Percentiles rank a stretch among this genome's conserved stretches.
phyloP scores from a whole-genome alignment of 768 basidiomycete species.

The Auriculariales sp. region DNA sequence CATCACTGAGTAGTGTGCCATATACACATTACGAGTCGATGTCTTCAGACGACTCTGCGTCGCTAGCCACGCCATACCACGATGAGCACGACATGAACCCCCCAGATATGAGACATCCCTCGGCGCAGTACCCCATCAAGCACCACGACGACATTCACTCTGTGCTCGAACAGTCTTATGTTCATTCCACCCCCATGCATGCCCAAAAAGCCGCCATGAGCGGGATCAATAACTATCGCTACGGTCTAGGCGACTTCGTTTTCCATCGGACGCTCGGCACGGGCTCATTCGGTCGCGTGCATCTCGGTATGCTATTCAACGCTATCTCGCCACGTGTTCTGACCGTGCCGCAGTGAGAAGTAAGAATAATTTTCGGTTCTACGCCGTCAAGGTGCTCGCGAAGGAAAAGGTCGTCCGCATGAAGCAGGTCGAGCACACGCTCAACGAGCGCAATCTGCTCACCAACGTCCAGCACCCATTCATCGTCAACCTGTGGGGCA shows the following conservation, averaged over 20 bases:
- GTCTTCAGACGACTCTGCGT: neutral
- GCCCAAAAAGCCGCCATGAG: neutral
- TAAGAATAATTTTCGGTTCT: slow-evolving; percentile 89
- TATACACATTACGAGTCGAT: neutral
- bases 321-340: neutral
- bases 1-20: too few species aligned
- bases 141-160: neutral
- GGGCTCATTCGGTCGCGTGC: slow-evolving; percentile 95
- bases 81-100: neutral
- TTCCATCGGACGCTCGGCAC: slow-evolving; percentile 80
- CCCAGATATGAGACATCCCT: neutral
- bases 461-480: slow-evolving; percentile 79
- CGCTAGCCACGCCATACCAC: neutral
- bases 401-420: slow-evolving; percentile 85
- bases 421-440: slow-evolving; percentile 96
- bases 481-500: slow-evolving; percentile 93
- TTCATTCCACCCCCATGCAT: too few species aligned
- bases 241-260: slow-evolving; percentile 62
- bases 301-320: slow-evolving; percentile 41
- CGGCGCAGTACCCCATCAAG: neutral
- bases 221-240: slow-evolving; percentile 16
- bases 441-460: slow-evolving; percentile 84
- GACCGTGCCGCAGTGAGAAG: slow-evolving; percentile 49
- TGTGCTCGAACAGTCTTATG: neutral
- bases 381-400: slow-evolving; percentile 87